Base-by-base conservation (phyloP, 177 flowering plant species). In the Vitis hybrid region DNA sequence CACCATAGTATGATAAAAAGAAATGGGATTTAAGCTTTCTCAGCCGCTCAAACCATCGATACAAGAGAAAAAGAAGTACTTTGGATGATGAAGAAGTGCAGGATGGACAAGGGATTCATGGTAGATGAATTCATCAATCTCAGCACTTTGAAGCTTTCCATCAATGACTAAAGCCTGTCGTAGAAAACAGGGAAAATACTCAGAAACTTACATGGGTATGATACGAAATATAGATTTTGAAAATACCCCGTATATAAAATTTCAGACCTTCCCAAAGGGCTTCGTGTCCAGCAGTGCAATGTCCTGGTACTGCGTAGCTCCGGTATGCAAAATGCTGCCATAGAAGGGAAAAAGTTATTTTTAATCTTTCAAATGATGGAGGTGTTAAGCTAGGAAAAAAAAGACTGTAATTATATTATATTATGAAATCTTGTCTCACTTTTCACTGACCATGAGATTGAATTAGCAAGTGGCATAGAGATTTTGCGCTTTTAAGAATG, bases 141-240 rank as follows among this genome's bases (percentile, higher is more conserved):
- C 98, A 69, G 95, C 91, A 83, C 98, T 93, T 78, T 93, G 98
- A 74, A 93, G 89, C 88, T 91, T 93, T 49, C 98, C 98, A 85
- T 93, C 98, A 78, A 91, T 90, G 48, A 91, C 85, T 56, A 91
- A 59, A 70, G 91, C 92, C 98, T 93, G 79, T 58, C 21, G 35
- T 2, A 13, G 4, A 13, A 68, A 61, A 48, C 55, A 71, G 24
- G 21, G 18, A 48, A 66, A 50, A 8, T 32, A 14, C 54, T n/a
- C 30, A 32, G 32, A 54, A 53, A 41, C 14, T 4, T 5, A 21
- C 17, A 20, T 1, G 46, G 17, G 3, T 32, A 49, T 41, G 46
- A 41, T 5, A 41, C 46, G 0, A 41, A 12, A 17, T 17, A 32
- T 21, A 51, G 27, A 1, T 54, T 13, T 13, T 54, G 17, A 54